Base-by-base conservation (phyloP, 805 yeast genomes). In the Kluyveromyces starmeri region DNA sequence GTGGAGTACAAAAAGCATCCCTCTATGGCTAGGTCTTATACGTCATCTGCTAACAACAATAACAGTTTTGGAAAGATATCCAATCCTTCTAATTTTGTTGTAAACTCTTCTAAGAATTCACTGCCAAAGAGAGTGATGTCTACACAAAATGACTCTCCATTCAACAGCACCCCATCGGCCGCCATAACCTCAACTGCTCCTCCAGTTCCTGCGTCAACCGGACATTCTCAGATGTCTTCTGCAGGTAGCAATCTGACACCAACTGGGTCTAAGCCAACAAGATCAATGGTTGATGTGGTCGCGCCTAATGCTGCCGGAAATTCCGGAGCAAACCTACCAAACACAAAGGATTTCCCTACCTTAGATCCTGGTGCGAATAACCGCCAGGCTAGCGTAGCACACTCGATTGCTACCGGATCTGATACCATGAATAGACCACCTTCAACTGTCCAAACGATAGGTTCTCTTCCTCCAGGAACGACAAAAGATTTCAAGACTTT, bases 1-100 rank as follows among this genome's bases (percentile, higher is more conserved):
- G 79, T 83, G 5, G 82, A 78, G 32, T 83, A 82, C 55, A 68
- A 67, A 35, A 74, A 73, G 27, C 89, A 83, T 58, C 78, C 85
- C 9, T 70, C 83, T 2, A 73, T 80, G 59, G 57, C 59, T 16
- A 54, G 50, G 17, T 42, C 46, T 29, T 55, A 59, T 24, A 32
- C 49, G 32, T 52, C 45, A 37, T 40, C 40, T 16, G 22, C 40
- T 5, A 7, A 21, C 8, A 30, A 22, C 13, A 26, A 15, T 5
- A 19, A 23, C 12, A 41, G 21, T 28, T 29, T 4, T 39, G 48
- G 38, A 39, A 50, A 43, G 37, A 40, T 29, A 20, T 38, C 41
- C 3, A 39, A 42, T 7, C 42, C 45, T 4, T 35, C 39, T 27
- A 39, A 38, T 21, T 45, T 51, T 34, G 48, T 59, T 1, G 50